Evolutionary conservation across 371 early-diverging fungal species (phyloP), one percentile per base, ranked within the genome.

Genomic region (Cladochytrium tenue): DNA sequence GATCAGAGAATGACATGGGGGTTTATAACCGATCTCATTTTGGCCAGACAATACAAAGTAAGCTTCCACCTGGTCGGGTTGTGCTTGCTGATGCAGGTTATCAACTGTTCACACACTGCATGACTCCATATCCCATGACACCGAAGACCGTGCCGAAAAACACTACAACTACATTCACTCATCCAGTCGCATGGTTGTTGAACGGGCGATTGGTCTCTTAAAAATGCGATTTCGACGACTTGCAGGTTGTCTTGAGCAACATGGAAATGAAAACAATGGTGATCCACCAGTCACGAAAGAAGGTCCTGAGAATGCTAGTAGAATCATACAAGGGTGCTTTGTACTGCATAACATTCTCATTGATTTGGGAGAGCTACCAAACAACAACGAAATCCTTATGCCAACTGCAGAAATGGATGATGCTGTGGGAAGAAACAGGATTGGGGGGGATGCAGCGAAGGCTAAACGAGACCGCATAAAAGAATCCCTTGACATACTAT

Each of bases 41-140:
- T 56, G 67, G 67, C 17, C 60, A 53, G 30, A 50, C 26, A 13
- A 67, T 67, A 20, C 67, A 67, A 25, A 23, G 1, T 13, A 20
- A 15, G 2, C 33, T 67, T 34, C 67, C 60, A 33, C 53, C 5
- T 3, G 61, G 60, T 2, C 20, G 20, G 20, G 23, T 32, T 43
- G 25, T 67, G 3, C 62, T 67, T 25, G 67, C 67, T 56, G 62
- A 67, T 53, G 67, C 67, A 20, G 62, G 67, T 4, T 67, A 67
- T 28, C 30, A 20, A 33, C 53, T 67, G 26, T 50, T 51, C 25
- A 25, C 28, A 25, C 62, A 61, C 56, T 50, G 51, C 20, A 30
- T 67, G 60, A 67, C 53, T 2, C 67, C 67, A 5, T 67, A 60
- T 25, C 61, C 32, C 3, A 64, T 23, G 33, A 33, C 58, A 32